Conservation (phyloP, 176 grass and related monocot genomes). For the Oryza australiensis region DNA sequence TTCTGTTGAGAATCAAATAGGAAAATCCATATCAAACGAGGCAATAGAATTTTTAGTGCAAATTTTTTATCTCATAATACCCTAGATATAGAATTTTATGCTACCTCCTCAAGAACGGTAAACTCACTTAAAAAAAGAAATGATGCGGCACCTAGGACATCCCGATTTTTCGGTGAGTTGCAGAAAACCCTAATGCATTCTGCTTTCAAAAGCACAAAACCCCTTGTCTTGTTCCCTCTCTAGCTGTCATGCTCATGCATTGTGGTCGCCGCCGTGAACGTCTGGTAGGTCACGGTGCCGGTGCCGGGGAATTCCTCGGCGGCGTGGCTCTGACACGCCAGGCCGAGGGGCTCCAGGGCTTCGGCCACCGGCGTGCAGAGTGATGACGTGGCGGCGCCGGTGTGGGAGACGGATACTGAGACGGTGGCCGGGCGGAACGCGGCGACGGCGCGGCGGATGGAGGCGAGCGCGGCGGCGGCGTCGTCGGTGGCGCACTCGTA, state of each 20-base stretch:
- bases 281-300: constrained; percentile 43
- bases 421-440: constrained; percentile 31
- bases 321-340: constrained; percentile 20
- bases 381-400: background rate
- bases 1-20: too few relatives aligned
- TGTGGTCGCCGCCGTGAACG: constrained; percentile 17
- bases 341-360: constrained; percentile 37
- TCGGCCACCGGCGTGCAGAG: constrained; percentile 27
- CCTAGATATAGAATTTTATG: too few relatives aligned
- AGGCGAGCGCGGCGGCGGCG: background rate
- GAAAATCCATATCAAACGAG: too few relatives aligned
- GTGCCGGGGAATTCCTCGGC: constrained; percentile 35
- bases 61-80: too few relatives aligned
- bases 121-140: too few relatives aligned
- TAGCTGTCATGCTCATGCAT: background rate
- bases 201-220: background rate
- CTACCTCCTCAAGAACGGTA: too few relatives aligned
- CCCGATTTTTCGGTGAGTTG: too few relatives aligned
- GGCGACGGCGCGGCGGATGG: background rate
- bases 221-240: background rate
- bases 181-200: background rate
- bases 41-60: too few relatives aligned
- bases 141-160: too few relatives aligned
- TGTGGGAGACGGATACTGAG: constrained; percentile 35
- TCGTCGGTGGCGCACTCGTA: constrained; percentile 26